A percentile compares a stretch with the other conserved stretches of the same genome.
Evolutionary conservation across 768 basidiomycete species (phyloP).

Genomic region (Chlorophyllum brunneum): DNA sequence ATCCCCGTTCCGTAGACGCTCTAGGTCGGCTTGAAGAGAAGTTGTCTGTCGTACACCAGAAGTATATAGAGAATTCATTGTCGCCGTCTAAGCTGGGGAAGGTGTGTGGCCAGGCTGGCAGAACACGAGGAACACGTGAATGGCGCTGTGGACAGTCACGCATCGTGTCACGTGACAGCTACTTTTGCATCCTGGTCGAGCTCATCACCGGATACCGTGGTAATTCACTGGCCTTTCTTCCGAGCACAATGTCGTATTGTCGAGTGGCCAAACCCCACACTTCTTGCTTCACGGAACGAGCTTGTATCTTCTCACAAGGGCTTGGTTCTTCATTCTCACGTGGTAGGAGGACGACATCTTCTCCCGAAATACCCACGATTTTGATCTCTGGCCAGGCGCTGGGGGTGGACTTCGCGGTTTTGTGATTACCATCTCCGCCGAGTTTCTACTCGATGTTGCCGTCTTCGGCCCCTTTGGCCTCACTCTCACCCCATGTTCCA

Average conservation of each 20-base stretch:
- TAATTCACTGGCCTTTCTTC: no score
- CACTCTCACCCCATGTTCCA: conserved; percentile 6
- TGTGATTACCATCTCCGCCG: conserved; percentile 7
- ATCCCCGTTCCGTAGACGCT: conserved; percentile 78
- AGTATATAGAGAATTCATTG: conserved; percentile 94
- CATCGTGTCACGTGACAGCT: no score
- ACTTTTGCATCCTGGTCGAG: no score
- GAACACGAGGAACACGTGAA: background rate
- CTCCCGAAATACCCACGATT: background rate
- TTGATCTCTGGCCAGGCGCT: background rate
- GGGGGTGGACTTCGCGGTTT: background rate
- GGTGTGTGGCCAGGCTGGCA: background rate
- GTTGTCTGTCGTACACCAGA: conserved; percentile 90
- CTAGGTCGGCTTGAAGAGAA: conserved; percentile 83
- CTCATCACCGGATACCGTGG: no score
- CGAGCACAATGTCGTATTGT: no score
- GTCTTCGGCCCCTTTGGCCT: background rate
- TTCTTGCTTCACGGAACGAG: no score
- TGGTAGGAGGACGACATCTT: no score
- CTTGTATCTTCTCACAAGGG: no score
- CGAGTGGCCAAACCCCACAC: no score
- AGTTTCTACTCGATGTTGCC: background rate
- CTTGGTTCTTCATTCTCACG: no score
- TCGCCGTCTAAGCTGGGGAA: background rate
- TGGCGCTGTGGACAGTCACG: no score